Evolutionary conservation across 1,284 basidiomycete species (phyloP).

Genomic region (Microbotryum intermedium): DNA sequence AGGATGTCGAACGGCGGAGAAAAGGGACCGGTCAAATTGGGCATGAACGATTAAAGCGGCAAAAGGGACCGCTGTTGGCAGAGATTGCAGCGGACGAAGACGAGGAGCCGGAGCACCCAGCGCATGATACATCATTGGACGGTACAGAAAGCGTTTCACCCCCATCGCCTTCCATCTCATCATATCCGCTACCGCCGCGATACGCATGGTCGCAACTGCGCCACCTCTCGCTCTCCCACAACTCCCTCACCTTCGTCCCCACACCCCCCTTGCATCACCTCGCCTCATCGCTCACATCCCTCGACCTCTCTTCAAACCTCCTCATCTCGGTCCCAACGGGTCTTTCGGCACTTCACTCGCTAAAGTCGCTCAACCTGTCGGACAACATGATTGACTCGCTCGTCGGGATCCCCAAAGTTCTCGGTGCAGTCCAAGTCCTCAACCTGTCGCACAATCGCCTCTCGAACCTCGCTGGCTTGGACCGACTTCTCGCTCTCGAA

Average conservation of each 20-base stretch:
- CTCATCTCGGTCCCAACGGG: conserved; percentile 49
- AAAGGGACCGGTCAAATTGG: conserved; percentile 12
- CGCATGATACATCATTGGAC: too few species aligned
- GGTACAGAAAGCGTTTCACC: not conserved
- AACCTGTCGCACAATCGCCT: conserved; percentile 79
- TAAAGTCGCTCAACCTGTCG: conserved; percentile 76
- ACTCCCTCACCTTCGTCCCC: conserved; percentile 73
- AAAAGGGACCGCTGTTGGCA: not conserved
- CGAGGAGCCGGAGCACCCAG: conserved; percentile 38
- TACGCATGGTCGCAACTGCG: conserved; percentile 70
- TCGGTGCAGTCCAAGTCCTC: conserved; percentile 67
- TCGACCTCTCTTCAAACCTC: conserved; percentile 43
- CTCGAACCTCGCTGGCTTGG: conserved; percentile 85
- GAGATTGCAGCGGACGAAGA: conserved; percentile 1
- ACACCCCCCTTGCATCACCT: conserved; percentile 47
- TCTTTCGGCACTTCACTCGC: conserved; percentile 62
- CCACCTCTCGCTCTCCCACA: conserved; percentile 69
- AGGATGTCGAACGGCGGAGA: conserved; percentile 57
- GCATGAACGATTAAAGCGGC: conserved; percentile 7
- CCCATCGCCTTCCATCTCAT: not conserved
- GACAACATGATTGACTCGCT: conserved; percentile 97
- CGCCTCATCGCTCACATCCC: conserved; percentile 39
- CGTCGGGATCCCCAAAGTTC: conserved; percentile 64
- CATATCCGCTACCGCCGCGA: conserved; percentile 46
- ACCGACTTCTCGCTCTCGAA: conserved; percentile 71